These are phyloP conservation scores for Pelagomonas calceolata DNA, from an alignment of 108 stramenopile genomes.

Conservation along the genomic window DNA sequence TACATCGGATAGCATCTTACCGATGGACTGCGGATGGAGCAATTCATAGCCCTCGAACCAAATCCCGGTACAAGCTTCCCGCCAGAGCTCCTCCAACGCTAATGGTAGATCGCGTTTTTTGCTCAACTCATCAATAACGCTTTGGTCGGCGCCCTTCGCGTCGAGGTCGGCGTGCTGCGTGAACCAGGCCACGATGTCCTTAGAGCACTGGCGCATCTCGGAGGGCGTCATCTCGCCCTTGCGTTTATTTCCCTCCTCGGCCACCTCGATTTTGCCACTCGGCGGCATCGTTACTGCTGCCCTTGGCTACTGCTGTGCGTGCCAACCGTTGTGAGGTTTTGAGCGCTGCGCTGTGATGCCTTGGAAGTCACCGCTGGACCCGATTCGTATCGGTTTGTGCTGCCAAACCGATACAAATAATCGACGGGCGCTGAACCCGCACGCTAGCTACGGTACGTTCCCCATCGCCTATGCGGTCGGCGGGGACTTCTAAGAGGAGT, in stretches of 20 bases:
- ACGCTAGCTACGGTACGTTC: too few species aligned
- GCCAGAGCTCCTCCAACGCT: neutral
- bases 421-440: too few species aligned
- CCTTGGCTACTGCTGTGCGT: too few species aligned
- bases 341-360: too few species aligned
- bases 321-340: too few species aligned
- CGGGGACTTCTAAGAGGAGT: too few species aligned
- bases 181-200: slow-evolving; percentile 13
- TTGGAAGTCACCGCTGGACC: too few species aligned
- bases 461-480: too few species aligned
- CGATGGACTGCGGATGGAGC: neutral
- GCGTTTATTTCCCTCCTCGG: slow-evolving; percentile 9
- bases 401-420: too few species aligned
- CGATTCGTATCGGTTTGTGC: too few species aligned
- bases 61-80: neutral
- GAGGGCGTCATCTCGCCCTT: neutral
- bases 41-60: slow-evolving; percentile 9
- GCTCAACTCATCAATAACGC: neutral
- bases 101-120: neutral
- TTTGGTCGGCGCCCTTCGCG: neutral
- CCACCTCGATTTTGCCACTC: neutral
- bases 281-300: slow-evolving; percentile 1
- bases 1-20: neutral
- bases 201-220: slow-evolving; percentile 5
- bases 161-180: neutral